A percentile compares a stretch with the other conserved stretches of the same genome.
Conservation (phyloP, 805 yeast species). For the Nematodospora valgi region DNA sequence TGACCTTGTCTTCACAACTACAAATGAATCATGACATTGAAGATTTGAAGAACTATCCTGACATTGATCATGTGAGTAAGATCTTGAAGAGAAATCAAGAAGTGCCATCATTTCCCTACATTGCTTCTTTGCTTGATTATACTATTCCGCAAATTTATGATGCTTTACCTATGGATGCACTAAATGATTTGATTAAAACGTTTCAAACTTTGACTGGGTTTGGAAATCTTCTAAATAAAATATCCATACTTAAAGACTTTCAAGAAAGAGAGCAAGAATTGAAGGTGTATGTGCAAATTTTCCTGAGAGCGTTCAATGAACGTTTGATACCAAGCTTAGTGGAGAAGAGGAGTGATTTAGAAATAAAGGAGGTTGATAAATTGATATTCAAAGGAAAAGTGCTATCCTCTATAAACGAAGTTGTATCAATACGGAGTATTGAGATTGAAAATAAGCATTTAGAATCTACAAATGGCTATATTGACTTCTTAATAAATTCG, state of each 20-base stretch:
- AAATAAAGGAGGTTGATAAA: conserved; percentile 32
- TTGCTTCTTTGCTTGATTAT: conserved; percentile 23
- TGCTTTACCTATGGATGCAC: conserved; percentile 14
- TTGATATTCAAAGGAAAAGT: conserved; percentile 33
- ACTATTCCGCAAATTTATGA: conserved; percentile 32
- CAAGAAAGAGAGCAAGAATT: conserved; percentile 1
- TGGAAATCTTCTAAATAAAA: conserved; percentile 25
- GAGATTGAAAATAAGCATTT: conserved; percentile 10
- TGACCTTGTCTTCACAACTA: no score
- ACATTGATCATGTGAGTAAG: conserved; percentile 3
- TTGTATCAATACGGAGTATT: conserved; percentile 7
- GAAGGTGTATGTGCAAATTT: neutral
- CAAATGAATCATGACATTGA: conserved; percentile 9
- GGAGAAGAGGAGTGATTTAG: conserved; percentile 6
- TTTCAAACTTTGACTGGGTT: conserved; percentile 28
- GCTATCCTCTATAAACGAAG: conserved; percentile 24
- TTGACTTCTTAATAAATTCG: conserved; percentile 16
- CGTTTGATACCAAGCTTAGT: conserved; percentile 4
- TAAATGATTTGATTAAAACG: conserved; percentile 4
- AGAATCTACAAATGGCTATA: conserved; percentile 17
- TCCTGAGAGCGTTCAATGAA: conserved; percentile 2
- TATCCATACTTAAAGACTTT: conserved; percentile 6
- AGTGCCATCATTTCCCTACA: conserved; percentile 1
- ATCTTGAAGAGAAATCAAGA: conserved; percentile 1
- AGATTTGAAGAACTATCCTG: conserved; percentile 8